Base-by-base conservation (phyloP, 2,329 filamentous ascomycete species). In the Ilyonectria mors-panacis region DNA sequence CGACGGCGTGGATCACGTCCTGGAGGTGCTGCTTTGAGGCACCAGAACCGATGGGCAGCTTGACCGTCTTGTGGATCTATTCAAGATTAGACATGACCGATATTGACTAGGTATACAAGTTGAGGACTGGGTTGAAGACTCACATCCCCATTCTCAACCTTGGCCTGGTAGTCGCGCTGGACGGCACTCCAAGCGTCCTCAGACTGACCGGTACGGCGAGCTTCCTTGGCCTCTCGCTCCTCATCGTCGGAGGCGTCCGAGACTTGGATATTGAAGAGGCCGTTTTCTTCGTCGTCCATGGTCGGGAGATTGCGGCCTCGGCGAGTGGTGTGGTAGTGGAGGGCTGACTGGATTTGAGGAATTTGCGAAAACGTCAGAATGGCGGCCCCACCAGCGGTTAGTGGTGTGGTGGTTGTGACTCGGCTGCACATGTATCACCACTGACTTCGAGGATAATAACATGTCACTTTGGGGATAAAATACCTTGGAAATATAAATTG, bases 111-210 rank as follows among this genome's bases (percentile, higher is more conserved):
- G 0, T 4, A 13, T 12, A 8, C 7, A 19, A 51, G 23, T 6
- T 21, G 28, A 17, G 19, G 47, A 28, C 8, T 28, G 15, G 13
- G 8, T 23, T 8, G 21, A 30, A 33, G n/a, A 30, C 81, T 68
- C 74, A 88, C 87, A 70, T 89, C 79, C 65, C 87, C 87, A 66
- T 89, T 87, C 73, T 89, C 86, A 42, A 88, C 73, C 70, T 87
- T 88, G 23, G 80, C 80, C 17, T 70, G 71, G 65, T 89, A 89
- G 1, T 72, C 77, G 5, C 72, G 76, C 74, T 82, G 84, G 3
- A 89, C 79, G 6, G 76, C 79, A 67, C 82, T 82, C 70, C 87
- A 89, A 2, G 83, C 82, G 17, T 81, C 83, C 66, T 88, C 86
- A 0, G 86, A 83, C 74, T 88, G 86, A 19, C 73, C 77, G 10